Evolutionary conservation across 352 stramenopile genomes (phyloP).

Genomic region (Thalassiosira livingstoniorum): DNA sequence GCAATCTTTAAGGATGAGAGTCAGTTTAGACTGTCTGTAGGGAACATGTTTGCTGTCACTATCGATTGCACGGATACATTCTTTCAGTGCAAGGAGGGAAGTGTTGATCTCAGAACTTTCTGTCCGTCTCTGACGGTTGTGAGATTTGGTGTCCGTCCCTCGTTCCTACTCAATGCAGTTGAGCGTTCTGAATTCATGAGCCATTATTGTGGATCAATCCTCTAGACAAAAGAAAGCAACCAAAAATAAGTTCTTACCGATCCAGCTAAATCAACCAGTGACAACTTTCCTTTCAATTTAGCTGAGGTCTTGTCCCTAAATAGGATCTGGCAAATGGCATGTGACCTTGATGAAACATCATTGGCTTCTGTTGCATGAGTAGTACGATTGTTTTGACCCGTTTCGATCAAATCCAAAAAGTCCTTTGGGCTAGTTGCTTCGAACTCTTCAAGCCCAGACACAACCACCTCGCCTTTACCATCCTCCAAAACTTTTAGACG

Average conservation of each 20-base stretch:
- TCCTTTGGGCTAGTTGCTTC: slow-evolving; percentile 88
- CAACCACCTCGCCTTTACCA: slow-evolving; percentile 94
- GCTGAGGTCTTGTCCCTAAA: slow-evolving; percentile 63
- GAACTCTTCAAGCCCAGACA: slow-evolving; percentile 94
- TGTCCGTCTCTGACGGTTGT: slow-evolving; percentile 93
- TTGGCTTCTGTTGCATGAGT: slow-evolving; percentile 97
- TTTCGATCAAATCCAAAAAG: slow-evolving; percentile 91
- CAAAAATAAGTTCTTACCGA: too few species aligned
- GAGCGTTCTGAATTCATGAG: too few species aligned
- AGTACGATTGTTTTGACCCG: slow-evolving; percentile 85
- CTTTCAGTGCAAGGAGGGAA: slow-evolving; percentile 94
- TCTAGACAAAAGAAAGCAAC: too few species aligned
- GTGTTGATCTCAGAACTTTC: slow-evolving; percentile 98
- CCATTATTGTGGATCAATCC: too few species aligned
- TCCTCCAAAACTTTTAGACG: slow-evolving; percentile 95
- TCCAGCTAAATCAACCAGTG: slow-evolving; percentile 95
- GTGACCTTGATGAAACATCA: slow-evolving; percentile 93
- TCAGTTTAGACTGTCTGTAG: slow-evolving; percentile 97
- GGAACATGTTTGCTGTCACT: slow-evolving; percentile 90
- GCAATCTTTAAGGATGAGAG: slow-evolving; percentile 97
- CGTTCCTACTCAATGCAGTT: too few species aligned
- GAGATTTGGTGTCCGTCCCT: slow-evolving; percentile 94
- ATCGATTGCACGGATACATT: slow-evolving; percentile 96
- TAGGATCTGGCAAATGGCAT: slow-evolving; percentile 95
- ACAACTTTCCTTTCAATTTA: slow-evolving; percentile 91